Conservation (phyloP, 148 eudicot genomes). For the Persicaria tinctoria region DNA sequence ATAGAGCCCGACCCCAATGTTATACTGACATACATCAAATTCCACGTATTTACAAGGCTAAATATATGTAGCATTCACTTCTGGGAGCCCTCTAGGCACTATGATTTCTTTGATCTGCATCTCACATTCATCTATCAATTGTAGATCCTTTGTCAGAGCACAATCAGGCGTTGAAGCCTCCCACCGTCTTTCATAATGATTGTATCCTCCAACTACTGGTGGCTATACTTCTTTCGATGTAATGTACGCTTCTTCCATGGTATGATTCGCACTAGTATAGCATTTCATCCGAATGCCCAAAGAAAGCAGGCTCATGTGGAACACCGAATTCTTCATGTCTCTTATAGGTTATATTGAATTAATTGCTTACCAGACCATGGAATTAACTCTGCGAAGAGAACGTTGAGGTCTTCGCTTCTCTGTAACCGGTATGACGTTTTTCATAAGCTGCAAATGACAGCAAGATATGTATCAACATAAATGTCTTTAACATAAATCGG, state of each 20-base stretch:
- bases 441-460: constrained; percentile 7
- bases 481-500: too few relatives aligned
- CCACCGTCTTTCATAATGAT: background rate
- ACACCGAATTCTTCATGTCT: background rate
- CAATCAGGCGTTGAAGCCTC: background rate
- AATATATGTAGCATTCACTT: background rate
- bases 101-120: background rate
- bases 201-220: constrained; percentile 4
- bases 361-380: constrained; percentile 9
- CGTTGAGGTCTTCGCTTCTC: constrained; percentile 14
- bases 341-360: background rate
- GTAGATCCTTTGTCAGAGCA: background rate
- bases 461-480: too few relatives aligned
- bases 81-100: background rate
- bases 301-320: background rate
- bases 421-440: constrained; percentile 7
- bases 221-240: background rate
- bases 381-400: constrained; percentile 7
- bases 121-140: constrained; percentile 5
- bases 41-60: constrained; percentile 7
- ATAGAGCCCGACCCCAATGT: background rate
- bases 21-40: background rate
- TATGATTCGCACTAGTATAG: background rate
- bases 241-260: background rate
- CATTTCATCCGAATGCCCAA: too few relatives aligned